Conservation (phyloP, 352 stramenopile species). For the Phytophthora ohioensis region DNA sequence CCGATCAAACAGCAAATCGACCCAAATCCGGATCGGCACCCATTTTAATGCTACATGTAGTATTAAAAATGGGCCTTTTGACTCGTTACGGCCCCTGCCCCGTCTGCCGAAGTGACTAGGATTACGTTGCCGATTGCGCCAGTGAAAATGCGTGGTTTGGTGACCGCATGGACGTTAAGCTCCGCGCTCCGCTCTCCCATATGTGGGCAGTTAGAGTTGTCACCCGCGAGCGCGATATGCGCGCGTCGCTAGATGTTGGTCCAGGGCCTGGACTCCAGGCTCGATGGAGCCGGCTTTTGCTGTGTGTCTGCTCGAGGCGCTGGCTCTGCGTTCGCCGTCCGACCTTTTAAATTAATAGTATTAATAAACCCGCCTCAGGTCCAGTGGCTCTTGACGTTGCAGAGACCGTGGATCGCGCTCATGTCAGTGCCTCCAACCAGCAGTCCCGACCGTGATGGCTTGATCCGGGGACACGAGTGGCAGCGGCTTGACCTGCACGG, state of each 20-base stretch:
- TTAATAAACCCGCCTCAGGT: slow-evolving; percentile 16
- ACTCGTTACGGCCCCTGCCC: neutral
- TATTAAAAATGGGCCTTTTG: neutral
- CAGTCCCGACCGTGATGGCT: slow-evolving; percentile 17
- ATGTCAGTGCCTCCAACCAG: no score
- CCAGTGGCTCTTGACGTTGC: slow-evolving; percentile 3
- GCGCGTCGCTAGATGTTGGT: neutral
- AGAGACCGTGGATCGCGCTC: neutral
- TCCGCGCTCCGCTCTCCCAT: neutral
- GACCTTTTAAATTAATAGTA: neutral
- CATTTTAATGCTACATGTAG: neutral
- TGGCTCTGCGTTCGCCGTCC: slow-evolving; percentile 5
- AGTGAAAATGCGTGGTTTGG: slow-evolving; percentile 6
- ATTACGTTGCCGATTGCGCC: slow-evolving; percentile 29
- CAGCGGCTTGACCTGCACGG: neutral
- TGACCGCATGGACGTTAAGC: neutral
- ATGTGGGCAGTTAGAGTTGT: neutral
- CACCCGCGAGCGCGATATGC: slow-evolving; percentile 7
- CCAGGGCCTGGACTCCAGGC: no score
- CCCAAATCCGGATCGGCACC: neutral
- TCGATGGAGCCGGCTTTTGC: neutral
- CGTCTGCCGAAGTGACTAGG: neutral
- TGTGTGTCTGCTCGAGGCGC: slow-evolving; percentile 7
- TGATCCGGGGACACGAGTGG: slow-evolving; percentile 16
- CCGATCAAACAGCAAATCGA: no score